phyloP scores from a whole-genome alignment of 345 rosid genomes.

The Populus alba region DNA sequence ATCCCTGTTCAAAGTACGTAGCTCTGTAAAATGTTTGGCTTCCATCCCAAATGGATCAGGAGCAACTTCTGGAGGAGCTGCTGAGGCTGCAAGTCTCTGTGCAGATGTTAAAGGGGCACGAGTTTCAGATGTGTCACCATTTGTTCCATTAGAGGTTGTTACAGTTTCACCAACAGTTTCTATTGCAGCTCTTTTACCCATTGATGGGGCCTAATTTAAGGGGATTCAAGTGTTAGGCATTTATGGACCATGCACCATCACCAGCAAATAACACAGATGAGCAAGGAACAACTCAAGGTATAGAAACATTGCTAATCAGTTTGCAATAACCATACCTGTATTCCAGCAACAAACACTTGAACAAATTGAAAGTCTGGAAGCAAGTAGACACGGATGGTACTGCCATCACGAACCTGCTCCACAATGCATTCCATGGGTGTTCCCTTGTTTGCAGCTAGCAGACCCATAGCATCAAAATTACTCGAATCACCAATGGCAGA shows the following conservation, averaged over 20 bases:
- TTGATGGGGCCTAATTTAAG: conserved; percentile 65
- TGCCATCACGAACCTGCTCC: conserved; percentile 97
- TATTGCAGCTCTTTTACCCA: conserved; percentile 66
- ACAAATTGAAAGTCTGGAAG: conserved; percentile 97
- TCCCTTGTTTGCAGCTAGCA: conserved; percentile 77
- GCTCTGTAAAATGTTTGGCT: conserved; percentile 89
- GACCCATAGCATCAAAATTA: conserved; percentile 78
- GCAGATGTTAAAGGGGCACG: conserved; percentile 80
- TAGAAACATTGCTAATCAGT: neutral
- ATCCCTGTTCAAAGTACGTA: conserved; percentile 79
- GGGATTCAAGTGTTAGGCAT: neutral
- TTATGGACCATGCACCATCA: neutral
- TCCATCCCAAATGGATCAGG: conserved; percentile 83
- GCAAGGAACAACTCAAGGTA: neutral
- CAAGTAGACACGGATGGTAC: conserved; percentile 81
- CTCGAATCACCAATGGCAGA: conserved; percentile 89
- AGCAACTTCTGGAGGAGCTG: conserved; percentile 58
- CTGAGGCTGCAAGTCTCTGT: conserved; percentile 76
- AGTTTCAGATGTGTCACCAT: conserved; percentile 69
- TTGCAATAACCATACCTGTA: conserved; percentile 53
- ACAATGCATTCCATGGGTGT: conserved; percentile 83
- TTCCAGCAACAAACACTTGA: conserved; percentile 94
- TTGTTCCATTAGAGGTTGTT: conserved; percentile 45
- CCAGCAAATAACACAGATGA: neutral
- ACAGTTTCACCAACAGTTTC: conserved; percentile 50